Evolutionary conservation across 257 asterid genomes (phyloP).

Genomic region (Eucommia ulmoides): DNA sequence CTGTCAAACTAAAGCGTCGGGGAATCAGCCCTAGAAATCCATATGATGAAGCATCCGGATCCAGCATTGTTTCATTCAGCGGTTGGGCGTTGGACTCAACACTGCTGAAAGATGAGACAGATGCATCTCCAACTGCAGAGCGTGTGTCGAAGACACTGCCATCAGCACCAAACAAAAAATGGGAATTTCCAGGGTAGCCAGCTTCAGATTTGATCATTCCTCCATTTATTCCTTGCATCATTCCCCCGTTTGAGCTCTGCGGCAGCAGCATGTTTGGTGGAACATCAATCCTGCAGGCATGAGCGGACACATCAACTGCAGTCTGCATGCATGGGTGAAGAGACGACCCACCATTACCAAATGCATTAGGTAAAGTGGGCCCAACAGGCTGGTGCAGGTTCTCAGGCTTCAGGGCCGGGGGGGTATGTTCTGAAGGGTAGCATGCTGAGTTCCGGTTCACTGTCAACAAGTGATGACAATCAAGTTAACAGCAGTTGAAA

Average conservation of each 20-base stretch:
- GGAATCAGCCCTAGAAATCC: constrained; percentile 85
- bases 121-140: constrained; percentile 38
- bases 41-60: constrained; percentile 36
- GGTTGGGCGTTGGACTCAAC: constrained; percentile 46
- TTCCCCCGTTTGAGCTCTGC: constrained; percentile 44
- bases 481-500: background rate
- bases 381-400: constrained; percentile 28
- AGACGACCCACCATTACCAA: constrained; percentile 34
- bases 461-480: constrained; percentile 7
- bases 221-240: constrained; percentile 46
- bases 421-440: constrained; percentile 30
- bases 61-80: constrained; percentile 35
- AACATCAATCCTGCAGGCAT: constrained; percentile 29
- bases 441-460: constrained; percentile 36
- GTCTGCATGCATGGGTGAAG: constrained; percentile 40
- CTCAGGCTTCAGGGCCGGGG: constrained; percentile 41
- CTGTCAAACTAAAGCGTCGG: constrained; percentile 80
- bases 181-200: constrained; percentile 34
- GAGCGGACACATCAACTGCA: constrained; percentile 26
- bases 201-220: constrained; percentile 44
- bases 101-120: constrained; percentile 54
- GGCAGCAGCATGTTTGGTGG: constrained; percentile 31
- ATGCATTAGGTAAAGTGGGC: constrained; percentile 30
- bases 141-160: constrained; percentile 45
- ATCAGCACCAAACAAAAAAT: constrained; percentile 40